A percentile compares a stretch with the other conserved stretches of the same genome.
These are phyloP conservation scores for Neonectria ditissima DNA, from an alignment of 2,329 filamentous ascomycete genomes.

Conservation along the genomic window DNA sequence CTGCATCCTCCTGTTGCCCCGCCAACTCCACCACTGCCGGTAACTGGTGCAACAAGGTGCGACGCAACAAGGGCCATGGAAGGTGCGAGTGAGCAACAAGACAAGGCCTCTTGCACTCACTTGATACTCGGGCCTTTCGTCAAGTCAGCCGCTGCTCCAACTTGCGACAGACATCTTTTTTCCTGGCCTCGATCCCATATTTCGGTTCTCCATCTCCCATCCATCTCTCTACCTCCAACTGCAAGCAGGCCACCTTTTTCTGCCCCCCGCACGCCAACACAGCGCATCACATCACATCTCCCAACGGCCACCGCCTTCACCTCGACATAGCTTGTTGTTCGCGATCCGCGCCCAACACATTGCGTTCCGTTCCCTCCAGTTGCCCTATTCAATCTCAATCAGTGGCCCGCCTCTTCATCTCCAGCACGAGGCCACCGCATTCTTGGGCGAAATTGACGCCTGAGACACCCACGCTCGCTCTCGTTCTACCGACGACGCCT, in stretches of 20 bases:
- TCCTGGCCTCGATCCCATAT: conserved; percentile 11
- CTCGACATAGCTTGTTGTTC: conserved; percentile 12
- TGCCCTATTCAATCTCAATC: conserved; percentile 7
- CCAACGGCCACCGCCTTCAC: conserved; percentile 25
- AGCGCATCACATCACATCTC: conserved; percentile 10
- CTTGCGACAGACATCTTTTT: conserved; percentile 26
- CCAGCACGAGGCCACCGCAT: conserved; percentile 23
- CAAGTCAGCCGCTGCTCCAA: conserved; percentile 23
- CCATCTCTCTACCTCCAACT: conserved; percentile 4
- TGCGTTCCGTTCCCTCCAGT: background rate
- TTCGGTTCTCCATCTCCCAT: conserved; percentile 8
- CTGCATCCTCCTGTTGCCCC: conserved; percentile 45
- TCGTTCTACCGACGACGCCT: conserved; percentile 29
- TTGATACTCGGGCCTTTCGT: conserved; percentile 36
- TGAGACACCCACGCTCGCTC: conserved; percentile 31
- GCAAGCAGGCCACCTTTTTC: conserved; percentile 8
- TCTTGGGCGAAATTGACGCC: conserved; percentile 36
- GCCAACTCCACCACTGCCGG: conserved; percentile 51
- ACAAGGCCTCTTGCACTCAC: conserved; percentile 21
- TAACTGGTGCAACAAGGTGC: conserved; percentile 40
- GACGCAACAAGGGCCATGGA: conserved; percentile 37
- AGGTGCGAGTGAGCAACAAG: conserved; percentile 27
- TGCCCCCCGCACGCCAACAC: conserved; percentile 5
- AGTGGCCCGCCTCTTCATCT: conserved; percentile 5
- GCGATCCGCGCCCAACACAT: conserved; percentile 18